Evolutionary conservation across 768 basidiomycete genomes (phyloP), one percentile per base, ranked within the genome.

Genomic region (Hericium coralloides): DNA sequence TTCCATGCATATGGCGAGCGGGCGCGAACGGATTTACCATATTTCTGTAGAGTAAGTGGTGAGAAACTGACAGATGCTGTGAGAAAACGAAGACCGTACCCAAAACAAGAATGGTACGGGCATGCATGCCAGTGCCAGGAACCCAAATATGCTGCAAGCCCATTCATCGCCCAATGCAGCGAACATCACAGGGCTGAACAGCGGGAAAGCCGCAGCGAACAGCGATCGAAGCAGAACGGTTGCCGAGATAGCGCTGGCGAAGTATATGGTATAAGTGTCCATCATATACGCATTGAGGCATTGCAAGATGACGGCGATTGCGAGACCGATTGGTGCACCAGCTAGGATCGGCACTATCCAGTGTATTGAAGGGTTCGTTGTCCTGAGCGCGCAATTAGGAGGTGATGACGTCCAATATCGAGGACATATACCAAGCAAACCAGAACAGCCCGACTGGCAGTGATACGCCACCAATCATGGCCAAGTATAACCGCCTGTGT

Each of bases 261-360:
- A 81, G 68, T 83, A 84, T 47, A 85, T 72, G 47, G 75, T 74
- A 72, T 88, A 88, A 14, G 80, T 72, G 64, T 88, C 86, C 78
- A 89, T 83, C 56, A 88, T 74, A 70, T 88, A 88, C 3, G 81
- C 80, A 43, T 82, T 79, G n/a, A 85, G 69, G 48, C 79, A 77
- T 61, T 83, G 78, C 70, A 87, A 73, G 57, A 88, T 79, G 59
- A 82, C 73, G n/a, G 85, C 76, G 56, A 84, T 77, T 15, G 82
- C 81, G 17, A 72, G 65, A 23, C 87, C 89, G 67, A 89, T 89
- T 12, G 86, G 85, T 12, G 80, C 70, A 15, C 80, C 83, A 17
- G 81, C 81, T 39, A 87, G 67, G 67, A 89, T 80, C 12, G 85
- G 82, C 2, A 83, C 81, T 56, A 85, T 79, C 81, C 82, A 87